Evolutionary conservation across 108 stramenopile species (phyloP), one percentile per base, ranked within the genome.

Genomic region (Skeletonema grethae): DNA sequence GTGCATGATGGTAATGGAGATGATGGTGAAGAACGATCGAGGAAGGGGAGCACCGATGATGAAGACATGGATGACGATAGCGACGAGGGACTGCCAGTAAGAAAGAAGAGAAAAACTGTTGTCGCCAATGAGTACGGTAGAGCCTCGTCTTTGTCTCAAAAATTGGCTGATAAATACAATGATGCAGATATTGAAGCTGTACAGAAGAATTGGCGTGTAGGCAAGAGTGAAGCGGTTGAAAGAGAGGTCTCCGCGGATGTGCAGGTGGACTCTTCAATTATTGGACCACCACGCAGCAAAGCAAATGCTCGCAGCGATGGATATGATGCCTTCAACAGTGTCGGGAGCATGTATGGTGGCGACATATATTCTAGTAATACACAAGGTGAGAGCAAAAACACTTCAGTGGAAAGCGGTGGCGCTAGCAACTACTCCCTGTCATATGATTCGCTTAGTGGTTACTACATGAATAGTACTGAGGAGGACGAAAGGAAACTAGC

Each of bases 201-300:
- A 7, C 36, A 55, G 22, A 59, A 69, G 22, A 53, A 53, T 8
- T 53, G 50, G 50, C 50, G 50, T 53, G 20, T 53, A 24, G 50
- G 22, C 7, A 53, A 24, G 50, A 53, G 50, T 53, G 50, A 53
- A 22, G 50, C 22, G 15, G 5, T 53, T 53, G 15, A 53, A 20
- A 53, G 20, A 1, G 18, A 48, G 13, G 46, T 53, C 22, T 8
- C 22, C 7, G 36, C 18, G 3, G 45, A 61, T 31, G 53, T 67
- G 46, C 65, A 64, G 16, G 72, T 80, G 10, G 80, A 81, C 69
- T 61, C 63, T 11, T 74, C 80, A 5, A 81, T 81, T 24, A 81
- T 81, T 38, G 72, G 74, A 57, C 69, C 72, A 38, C 68, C 73
- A 32, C 67, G 72, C 8, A 63, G 60, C 24, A 15, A 24, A 2